These are phyloP conservation scores for Blastomyces gilchristii DNA, from an alignment of 2,329 filamentous ascomycete species.

Conservation along the genomic window DNA sequence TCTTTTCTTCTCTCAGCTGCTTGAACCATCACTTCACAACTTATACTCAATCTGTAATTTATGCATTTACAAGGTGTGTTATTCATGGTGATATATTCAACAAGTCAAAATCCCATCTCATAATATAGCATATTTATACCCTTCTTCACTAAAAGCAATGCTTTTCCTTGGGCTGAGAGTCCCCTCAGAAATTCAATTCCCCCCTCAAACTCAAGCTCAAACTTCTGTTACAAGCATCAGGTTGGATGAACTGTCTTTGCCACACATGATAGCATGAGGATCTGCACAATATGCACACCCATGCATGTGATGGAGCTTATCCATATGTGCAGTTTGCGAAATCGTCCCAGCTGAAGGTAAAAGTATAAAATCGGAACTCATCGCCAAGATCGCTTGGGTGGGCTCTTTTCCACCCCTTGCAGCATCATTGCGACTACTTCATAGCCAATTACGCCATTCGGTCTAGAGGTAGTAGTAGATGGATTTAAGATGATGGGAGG, in stretches of 20 bases:
- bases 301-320: neutral
- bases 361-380: neutral
- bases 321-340: slow-evolving; percentile 1
- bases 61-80: no score
- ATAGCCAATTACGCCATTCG: neutral
- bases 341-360: neutral
- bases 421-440: neutral
- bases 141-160: no score
- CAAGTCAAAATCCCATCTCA: no score
- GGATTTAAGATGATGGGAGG: no score
- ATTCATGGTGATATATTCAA: no score
- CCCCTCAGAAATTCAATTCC: neutral
- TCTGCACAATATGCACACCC: neutral
- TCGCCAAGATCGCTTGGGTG: neutral
- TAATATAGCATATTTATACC: no score
- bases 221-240: neutral
- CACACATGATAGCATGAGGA: neutral
- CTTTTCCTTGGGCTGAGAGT: no score
- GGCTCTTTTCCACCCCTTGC: neutral
- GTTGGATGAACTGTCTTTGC: neutral
- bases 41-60: no score
- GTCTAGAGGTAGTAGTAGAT: neutral
- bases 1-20: no score
- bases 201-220: no score
- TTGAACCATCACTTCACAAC: no score